phyloP scores from a whole-genome alignment of 352 stramenopile genomes.

The Phytophthora foliorum region DNA sequence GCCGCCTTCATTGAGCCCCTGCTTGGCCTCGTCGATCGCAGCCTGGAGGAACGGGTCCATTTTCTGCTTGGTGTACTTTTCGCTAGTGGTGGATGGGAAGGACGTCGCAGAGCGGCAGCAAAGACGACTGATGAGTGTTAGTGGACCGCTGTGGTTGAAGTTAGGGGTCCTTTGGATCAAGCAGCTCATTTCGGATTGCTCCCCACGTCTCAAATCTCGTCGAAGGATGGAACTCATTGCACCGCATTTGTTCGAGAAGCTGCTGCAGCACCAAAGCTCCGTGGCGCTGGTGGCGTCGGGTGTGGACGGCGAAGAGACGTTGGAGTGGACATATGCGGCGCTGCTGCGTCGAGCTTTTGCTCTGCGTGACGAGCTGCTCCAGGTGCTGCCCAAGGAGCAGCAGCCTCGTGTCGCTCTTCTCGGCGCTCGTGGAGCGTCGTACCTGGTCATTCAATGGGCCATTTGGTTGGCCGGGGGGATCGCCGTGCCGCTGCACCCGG shows the following conservation, averaged over 20 bases:
- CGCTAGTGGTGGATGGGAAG: slow-evolving; percentile 6
- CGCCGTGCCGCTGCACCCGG: slow-evolving; percentile 70
- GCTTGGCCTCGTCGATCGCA: slow-evolving; percentile 40
- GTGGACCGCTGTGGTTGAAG: slow-evolving; percentile 11
- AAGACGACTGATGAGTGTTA: slow-evolving; percentile 27
- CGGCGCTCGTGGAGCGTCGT: slow-evolving; percentile 55
- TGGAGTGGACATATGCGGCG: slow-evolving; percentile 59
- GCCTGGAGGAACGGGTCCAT: slow-evolving; percentile 47
- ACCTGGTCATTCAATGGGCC: slow-evolving; percentile 77
- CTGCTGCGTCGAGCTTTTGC: slow-evolving; percentile 45
- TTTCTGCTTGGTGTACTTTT: slow-evolving; percentile 1
- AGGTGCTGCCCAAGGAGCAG: slow-evolving; percentile 9
- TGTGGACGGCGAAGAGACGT: slow-evolving; percentile 1
- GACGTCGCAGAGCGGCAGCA: slow-evolving; percentile 14
- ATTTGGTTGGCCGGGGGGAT: slow-evolving; percentile 79
- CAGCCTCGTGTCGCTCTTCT: slow-evolving; percentile 56
- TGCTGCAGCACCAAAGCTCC: slow-evolving; percentile 36
- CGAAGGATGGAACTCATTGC: too few relatives aligned
- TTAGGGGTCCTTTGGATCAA: not conserved
- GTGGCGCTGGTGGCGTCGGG: slow-evolving; percentile 24
- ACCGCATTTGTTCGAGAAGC: slow-evolving; percentile 41
- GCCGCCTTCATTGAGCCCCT: slow-evolving; percentile 37
- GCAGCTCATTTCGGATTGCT: slow-evolving; percentile 19
- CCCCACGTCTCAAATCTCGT: slow-evolving; percentile 6
- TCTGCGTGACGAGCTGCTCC: slow-evolving; percentile 45